Percentiles rank a stretch among this genome's conserved stretches.
These are phyloP conservation scores for Malassezia caprae DNA, from an alignment of 1,284 basidiomycete genomes.

Conservation along the genomic window DNA sequence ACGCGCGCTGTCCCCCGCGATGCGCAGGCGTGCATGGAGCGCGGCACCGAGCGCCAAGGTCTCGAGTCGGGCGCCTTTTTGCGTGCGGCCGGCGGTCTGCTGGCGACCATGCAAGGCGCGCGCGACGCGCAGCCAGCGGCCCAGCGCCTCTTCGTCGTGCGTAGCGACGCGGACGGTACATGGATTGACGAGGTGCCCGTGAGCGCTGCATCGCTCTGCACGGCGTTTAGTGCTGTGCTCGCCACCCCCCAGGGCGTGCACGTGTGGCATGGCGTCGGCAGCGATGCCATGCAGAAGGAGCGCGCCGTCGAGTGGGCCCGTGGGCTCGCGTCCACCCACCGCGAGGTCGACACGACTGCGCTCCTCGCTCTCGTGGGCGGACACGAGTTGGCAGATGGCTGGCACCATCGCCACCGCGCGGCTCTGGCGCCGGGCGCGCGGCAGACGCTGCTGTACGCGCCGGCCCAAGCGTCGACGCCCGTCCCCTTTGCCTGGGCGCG, in stretches of 20 bases:
- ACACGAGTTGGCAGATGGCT: slow-evolving; percentile 6
- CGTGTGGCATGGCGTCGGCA: slow-evolving; percentile 17
- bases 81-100: background rate
- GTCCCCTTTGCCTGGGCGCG: slow-evolving; percentile 10
- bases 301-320: slow-evolving; percentile 2
- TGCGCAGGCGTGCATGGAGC: background rate
- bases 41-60: slow-evolving; percentile 1
- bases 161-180: background rate
- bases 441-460: background rate
- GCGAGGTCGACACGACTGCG: background rate
- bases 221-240: slow-evolving; percentile 12
- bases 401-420: slow-evolving; percentile 9
- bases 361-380: background rate
- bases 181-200: slow-evolving; percentile 7
- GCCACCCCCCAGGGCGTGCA: background rate
- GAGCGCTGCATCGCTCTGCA: background rate
- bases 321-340: background rate
- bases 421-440: background rate
- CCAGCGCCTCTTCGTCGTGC: slow-evolving; percentile 3
- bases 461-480: background rate
- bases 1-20: background rate
- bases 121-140: background rate
- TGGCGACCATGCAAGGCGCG: background rate
- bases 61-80: slow-evolving; percentile 3
- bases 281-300: slow-evolving; percentile 5